A percentile compares a stretch with the other conserved stretches of the same genome.
Evolutionary conservation across 176 grass and related monocot species (phyloP).

Genomic region (Miscanthus lutarioriparius): DNA sequence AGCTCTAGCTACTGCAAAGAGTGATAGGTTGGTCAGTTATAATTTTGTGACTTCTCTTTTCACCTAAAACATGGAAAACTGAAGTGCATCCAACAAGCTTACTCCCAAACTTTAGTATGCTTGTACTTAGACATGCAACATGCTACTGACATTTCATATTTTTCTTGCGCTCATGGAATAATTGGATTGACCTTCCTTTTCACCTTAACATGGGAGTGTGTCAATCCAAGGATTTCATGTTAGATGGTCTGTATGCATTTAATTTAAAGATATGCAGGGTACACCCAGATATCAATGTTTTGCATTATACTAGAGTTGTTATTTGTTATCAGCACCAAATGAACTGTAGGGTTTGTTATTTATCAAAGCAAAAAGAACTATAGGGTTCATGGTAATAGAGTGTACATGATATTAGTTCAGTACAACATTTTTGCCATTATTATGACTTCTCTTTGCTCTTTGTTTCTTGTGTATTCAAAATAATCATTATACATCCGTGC

Average conservation of each 20-base stretch:
- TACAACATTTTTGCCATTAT: neutral
- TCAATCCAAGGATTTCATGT: neutral
- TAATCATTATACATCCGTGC: neutral
- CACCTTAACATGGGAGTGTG: neutral
- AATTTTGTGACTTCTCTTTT: conserved; percentile 23
- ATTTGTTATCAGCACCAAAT: neutral
- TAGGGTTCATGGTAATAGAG: neutral
- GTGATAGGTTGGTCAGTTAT: conserved; percentile 62
- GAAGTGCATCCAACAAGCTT: neutral
- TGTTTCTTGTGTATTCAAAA: neutral
- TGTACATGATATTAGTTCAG: neutral
- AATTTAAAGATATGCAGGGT: neutral
- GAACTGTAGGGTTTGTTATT: neutral
- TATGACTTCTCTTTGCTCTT: neutral
- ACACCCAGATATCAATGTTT: neutral
- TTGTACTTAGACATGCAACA: neutral
- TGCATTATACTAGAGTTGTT: neutral
- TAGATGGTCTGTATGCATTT: neutral
- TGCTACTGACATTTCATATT: neutral
- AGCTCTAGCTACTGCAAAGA: conserved; percentile 65
- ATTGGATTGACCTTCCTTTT: neutral
- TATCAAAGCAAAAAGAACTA: neutral
- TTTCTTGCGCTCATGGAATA: conserved; percentile 4
- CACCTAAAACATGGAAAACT: neutral
- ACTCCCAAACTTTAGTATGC: neutral